phyloP scores from a whole-genome alignment of 345 rosid genomes.

The Euphorbia lathyris region DNA sequence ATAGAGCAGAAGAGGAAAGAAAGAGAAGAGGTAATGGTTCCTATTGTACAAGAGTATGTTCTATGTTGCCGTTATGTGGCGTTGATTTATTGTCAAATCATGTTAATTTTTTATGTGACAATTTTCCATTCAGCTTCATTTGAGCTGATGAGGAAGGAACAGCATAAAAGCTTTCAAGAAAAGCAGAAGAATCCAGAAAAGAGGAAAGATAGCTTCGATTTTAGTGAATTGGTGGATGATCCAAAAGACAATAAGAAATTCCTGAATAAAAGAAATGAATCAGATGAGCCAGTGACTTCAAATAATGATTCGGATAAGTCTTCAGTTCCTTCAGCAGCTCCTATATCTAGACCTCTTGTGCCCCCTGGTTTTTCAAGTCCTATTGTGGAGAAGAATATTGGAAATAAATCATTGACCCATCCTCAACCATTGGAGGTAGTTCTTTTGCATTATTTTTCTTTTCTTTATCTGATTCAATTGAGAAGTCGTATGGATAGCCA shows the following conservation, averaged over 20 bases:
- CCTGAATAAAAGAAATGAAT: conserved; percentile 36
- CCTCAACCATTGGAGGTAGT: conserved; percentile 48
- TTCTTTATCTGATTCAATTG: not conserved
- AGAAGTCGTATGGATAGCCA: not conserved
- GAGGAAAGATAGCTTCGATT: conserved; percentile 59
- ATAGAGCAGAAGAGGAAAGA: conserved; percentile 93
- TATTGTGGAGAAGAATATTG: conserved; percentile 44
- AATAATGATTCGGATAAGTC: conserved; percentile 39
- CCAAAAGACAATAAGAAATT: conserved; percentile 54
- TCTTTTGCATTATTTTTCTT: not conserved
- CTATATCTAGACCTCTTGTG: conserved; percentile 85
- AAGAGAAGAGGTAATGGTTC: conserved; percentile 77
- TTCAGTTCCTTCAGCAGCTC: conserved; percentile 40
- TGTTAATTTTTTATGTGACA: conserved; percentile 21
- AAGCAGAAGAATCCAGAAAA: conserved; percentile 66
- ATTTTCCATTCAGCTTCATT: conserved; percentile 65
- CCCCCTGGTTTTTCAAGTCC: conserved; percentile 85
- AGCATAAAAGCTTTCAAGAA: conserved; percentile 76
- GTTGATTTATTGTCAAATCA: not conserved
- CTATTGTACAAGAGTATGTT: conserved; percentile 15
- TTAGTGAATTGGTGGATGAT: conserved; percentile 56
- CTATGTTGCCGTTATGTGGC: conserved; percentile 9
- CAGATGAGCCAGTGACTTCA: conserved; percentile 35
- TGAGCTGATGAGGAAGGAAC: conserved; percentile 95
- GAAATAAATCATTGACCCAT: conserved; percentile 43